Base-by-base conservation (phyloP, 768 basidiomycete species). In the Harrya chromipes region DNA sequence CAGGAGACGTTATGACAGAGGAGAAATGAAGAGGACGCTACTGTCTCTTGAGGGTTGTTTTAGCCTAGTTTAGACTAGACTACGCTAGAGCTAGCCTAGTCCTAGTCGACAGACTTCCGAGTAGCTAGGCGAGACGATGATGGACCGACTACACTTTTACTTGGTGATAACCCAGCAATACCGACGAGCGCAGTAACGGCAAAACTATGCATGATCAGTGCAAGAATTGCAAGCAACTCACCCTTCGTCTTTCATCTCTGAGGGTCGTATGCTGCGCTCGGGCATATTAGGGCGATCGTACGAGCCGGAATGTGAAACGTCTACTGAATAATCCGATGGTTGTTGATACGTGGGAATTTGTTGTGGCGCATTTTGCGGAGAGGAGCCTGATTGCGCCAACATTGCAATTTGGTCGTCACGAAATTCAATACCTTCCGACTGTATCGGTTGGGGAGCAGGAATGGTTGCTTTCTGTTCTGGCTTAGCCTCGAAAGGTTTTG, bases 201-300 rank as follows among this genome's bases (percentile, higher is more conserved):
- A 49, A 40, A 35, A 37, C 55, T 58, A 37, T 31, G 14, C 14
- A 33, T 36, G 11, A 50, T 66, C 34, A 62, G 57, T 35, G 2
- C 27, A 19, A 29, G 17, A 46, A 48, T 7, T 26, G 11, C 20
- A 9, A 11, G 48, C 19, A 46, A 80, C 93, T 91, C 81, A 97
- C 94, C 94, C 94, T 88, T 95, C 94, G 60, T 97, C 94, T 69
- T 93, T 92, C 90, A 92, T 93, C 69, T 97, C 93, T 11, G 86
- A 86, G 16, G 89, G 89, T 29, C 90, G 79, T 14, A 93, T 72
- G 29, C 80, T 83, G 39, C 89, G 79, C 64, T 87, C 83, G 20
- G 68, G 75, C 74, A 44, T 71, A 69, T 21, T 73, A 42, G 68
- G 24, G 70, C 68, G 64, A 59, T 77, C 58, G 50, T 74, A 79